Conservation (phyloP, 2,329 filamentous ascomycete species). For the Colletotrichum graminicola region DNA sequence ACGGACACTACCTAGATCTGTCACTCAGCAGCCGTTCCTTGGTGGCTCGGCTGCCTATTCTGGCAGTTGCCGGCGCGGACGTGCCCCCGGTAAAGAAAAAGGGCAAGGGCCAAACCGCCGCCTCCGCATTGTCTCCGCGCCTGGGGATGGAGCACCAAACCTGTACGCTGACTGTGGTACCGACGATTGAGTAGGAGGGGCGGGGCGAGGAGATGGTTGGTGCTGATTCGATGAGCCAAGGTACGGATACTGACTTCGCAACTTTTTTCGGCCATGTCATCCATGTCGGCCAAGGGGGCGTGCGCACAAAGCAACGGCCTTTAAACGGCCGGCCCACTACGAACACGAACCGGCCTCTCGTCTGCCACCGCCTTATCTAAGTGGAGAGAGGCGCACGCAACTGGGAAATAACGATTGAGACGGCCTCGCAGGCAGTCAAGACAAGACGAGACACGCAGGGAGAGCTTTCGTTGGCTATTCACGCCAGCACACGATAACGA, state of each 20-base stretch:
- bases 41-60: conserved; percentile 8
- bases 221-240: conserved; percentile 35
- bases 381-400: conserved; percentile 26
- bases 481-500: conserved; percentile 28
- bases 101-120: conserved; percentile 31
- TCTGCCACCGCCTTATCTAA: conserved; percentile 41
- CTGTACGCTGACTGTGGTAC: background rate
- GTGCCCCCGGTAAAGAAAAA: conserved; percentile 31
- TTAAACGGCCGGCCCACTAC: conserved; percentile 36
- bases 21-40: background rate
- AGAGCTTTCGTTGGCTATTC: conserved; percentile 14
- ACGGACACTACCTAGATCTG: conserved; percentile 2
- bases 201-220: background rate
- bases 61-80: conserved; percentile 12
- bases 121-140: conserved; percentile 35
- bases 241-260: conserved; percentile 7
- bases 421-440: conserved; percentile 31
- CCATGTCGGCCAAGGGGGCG: conserved; percentile 20
- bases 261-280: conserved; percentile 6
- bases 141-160: background rate
- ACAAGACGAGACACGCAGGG: conserved; percentile 29
- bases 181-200: background rate
- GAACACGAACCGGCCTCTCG: conserved; percentile 39
- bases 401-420: conserved; percentile 21
- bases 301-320: conserved; percentile 23